These are phyloP conservation scores for Colletotrichum orchidophilum DNA, from an alignment of 2,329 filamentous ascomycete genomes.

Conservation along the genomic window DNA sequence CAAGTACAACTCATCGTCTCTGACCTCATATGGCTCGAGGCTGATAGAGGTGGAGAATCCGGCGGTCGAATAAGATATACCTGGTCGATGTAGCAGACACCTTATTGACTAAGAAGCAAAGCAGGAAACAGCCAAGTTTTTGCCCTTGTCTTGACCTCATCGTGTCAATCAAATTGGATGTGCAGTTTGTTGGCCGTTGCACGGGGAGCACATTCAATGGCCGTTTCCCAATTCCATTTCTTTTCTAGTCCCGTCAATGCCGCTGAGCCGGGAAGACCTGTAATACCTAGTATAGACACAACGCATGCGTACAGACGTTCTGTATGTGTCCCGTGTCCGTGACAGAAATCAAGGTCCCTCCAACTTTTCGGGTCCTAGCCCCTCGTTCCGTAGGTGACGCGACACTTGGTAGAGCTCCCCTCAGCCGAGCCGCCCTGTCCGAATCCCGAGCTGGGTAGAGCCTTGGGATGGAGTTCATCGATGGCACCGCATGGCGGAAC, in stretches of 20 bases:
- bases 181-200: background rate
- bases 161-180: conserved; percentile 8
- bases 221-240: conserved; percentile 11
- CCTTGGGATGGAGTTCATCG: conserved; percentile 1
- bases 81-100: background rate
- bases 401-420: background rate
- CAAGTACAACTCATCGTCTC: background rate
- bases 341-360: background rate
- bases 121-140: conserved; percentile 5
- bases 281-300: background rate
- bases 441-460: background rate
- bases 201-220: background rate
- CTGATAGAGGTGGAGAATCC: background rate
- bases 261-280: background rate
- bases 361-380: background rate
- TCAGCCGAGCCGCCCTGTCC: background rate
- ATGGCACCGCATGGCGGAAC: background rate
- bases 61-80: background rate
- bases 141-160: conserved; percentile 25
- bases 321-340: background rate
- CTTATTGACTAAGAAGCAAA: background rate
- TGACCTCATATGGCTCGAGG: background rate
- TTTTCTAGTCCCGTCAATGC: background rate
- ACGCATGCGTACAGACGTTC: background rate
- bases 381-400: background rate